These are phyloP conservation scores for Aureobasidium sp. DNA, from an alignment of 2,329 filamentous ascomycete genomes.

Conservation along the genomic window DNA sequence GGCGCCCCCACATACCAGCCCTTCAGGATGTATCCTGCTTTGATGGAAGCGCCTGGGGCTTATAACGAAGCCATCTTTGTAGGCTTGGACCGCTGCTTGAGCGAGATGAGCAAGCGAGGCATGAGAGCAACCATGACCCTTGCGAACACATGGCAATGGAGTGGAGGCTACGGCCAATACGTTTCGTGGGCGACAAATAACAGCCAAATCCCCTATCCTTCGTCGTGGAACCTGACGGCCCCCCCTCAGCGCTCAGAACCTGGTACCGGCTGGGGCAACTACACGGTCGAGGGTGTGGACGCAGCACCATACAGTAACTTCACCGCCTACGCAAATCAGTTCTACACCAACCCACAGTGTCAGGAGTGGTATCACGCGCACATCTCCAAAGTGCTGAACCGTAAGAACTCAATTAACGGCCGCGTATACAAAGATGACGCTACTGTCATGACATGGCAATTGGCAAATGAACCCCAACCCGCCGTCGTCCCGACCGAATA, in stretches of 20 bases:
- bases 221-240: conserved; percentile 32
- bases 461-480: conserved; percentile 33
- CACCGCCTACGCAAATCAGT: conserved; percentile 26
- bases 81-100: conserved; percentile 31
- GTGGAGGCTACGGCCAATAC: conserved; percentile 32
- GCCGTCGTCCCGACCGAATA: conserved; percentile 22
- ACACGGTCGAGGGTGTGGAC: conserved; percentile 28
- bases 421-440: conserved; percentile 30
- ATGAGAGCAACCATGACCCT: conserved; percentile 36
- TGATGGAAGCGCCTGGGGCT: conserved; percentile 29
- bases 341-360: conserved; percentile 29
- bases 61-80: conserved; percentile 33
- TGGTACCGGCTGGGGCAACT: conserved; percentile 33
- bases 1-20: conserved; percentile 32
- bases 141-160: conserved; percentile 34
- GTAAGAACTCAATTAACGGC: conserved; percentile 31
- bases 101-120: conserved; percentile 32
- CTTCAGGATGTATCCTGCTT: conserved; percentile 32
- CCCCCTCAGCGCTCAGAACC: conserved; percentile 26
- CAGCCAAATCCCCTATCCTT: conserved; percentile 29
- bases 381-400: conserved; percentile 29
- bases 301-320: conserved; percentile 26
- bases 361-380: conserved; percentile 32
- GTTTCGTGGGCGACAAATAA: conserved; percentile 31
- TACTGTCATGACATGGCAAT: conserved; percentile 35